Base-by-base conservation (phyloP, 1,284 basidiomycete genomes). In the Ceratorhiza oryzae-sativae region DNA sequence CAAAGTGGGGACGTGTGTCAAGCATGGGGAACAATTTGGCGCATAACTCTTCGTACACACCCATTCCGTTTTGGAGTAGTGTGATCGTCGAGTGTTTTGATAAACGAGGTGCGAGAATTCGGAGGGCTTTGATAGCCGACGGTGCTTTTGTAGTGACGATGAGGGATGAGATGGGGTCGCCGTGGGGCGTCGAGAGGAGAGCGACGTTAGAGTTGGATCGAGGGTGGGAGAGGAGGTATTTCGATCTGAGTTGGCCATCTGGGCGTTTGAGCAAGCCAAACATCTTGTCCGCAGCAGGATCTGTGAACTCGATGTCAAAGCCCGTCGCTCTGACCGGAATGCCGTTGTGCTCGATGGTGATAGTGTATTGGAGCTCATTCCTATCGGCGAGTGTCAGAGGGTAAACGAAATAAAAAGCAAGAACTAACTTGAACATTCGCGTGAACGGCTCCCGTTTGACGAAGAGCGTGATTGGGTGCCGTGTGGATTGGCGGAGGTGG, bases 41-140 rank as follows among this genome's bases (percentile, higher is more conserved):
- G 51, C 93, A 80, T 65, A 98, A 84, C 74, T 88, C 82, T 77
- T 98, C 95, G 80, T 95, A 92, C 15, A 97, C 84, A 18, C 95
- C 96, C 89, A 97, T 85, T 84, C 79, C 96, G 79, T 98, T 98
- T 79, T 97, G 93, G 61, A 97, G 81, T 5, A 99, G 86, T 0
- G 97, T 92, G 75, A 98, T 88, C 30, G 95, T 97, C 53, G 90
- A 91, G 65, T 86, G 80, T 0, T 86, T 80, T 3, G 85, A 84
- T 32, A 98, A 80, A 23, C 94, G 87, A 9, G 86, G 86, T 4
- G 86, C 80, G 60, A 98, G 84, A 2, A 81, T 78, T 27, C 82
- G 80, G 36, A 98, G 78, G 2, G 90, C 89, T 1, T 79, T 76
- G 0, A 89, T 61, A 0, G 91, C 91, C 13, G 87, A 82, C 23